Percentiles rank a stretch among this genome's conserved stretches.
These are phyloP conservation scores for Phlyctochytrium planicorne DNA, from an alignment of 192 early-diverging fungal species.

Conservation along the genomic window DNA sequence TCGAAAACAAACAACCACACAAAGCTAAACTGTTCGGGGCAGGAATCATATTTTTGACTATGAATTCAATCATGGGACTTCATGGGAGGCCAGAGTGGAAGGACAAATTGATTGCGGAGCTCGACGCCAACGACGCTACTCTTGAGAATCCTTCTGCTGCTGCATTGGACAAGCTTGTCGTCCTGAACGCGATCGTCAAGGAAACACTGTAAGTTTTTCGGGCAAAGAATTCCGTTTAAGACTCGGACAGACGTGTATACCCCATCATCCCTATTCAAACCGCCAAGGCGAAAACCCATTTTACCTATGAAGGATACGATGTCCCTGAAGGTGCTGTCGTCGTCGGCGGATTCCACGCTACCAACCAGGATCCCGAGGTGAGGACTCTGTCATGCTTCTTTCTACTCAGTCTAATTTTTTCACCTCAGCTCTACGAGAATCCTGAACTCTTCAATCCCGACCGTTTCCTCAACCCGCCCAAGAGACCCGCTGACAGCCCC, in stretches of 20 bases:
- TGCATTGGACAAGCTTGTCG: neutral
- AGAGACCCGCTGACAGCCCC: no score
- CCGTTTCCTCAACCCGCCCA: neutral
- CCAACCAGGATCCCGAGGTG: neutral
- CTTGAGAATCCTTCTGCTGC: neutral
- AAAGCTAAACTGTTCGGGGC: no score
- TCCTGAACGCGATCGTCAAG: neutral
- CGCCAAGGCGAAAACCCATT: neutral
- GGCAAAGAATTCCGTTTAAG: no score
- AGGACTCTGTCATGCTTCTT: no score
- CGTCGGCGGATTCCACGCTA: neutral
- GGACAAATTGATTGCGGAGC: neutral
- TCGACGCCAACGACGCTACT: neutral
- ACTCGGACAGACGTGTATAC: no score
- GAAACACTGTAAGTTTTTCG: no score
- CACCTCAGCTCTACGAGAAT: no score
- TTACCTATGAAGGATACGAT: neutral
- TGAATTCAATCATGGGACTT: neutral
- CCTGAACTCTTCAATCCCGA: neutral
- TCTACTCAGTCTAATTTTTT: no score
- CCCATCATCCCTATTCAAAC: slow-evolving; percentile 3
- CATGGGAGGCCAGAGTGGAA: neutral
- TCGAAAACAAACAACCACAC: no score
- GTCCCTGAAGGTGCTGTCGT: neutral
- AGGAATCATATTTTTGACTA: neutral